Conservation (phyloP, 2,329 filamentous ascomycete genomes). For the Ophiostoma ips region DNA sequence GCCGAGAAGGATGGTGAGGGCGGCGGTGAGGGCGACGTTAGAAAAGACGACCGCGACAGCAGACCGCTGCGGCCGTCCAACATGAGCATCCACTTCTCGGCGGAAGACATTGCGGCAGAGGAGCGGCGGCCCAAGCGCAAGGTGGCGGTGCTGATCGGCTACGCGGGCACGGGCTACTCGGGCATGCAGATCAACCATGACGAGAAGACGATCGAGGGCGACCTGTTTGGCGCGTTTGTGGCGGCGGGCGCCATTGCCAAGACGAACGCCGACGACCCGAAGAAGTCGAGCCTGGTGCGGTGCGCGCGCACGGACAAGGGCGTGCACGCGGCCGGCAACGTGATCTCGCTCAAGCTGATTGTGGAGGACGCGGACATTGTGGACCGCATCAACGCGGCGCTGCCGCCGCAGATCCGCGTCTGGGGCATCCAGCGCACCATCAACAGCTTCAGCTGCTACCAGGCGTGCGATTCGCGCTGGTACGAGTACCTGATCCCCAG, state of each 20-base stretch:
- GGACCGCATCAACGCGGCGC: constrained; percentile 74
- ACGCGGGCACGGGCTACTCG: constrained; percentile 91
- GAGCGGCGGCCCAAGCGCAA: constrained; percentile 80
- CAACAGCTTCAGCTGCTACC: constrained; percentile 87
- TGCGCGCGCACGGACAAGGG: constrained; percentile 96
- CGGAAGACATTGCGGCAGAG: constrained; percentile 80
- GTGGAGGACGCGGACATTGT: constrained; percentile 82
- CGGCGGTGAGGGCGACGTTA: constrained; percentile 25
- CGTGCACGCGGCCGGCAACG: constrained; percentile 88
- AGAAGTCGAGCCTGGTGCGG: constrained; percentile 86
- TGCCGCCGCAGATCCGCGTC: constrained; percentile 80
- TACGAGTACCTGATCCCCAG: constrained; percentile 96
- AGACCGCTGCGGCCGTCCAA: constrained; percentile 30
- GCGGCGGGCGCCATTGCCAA: constrained; percentile 88
- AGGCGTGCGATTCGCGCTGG: constrained; percentile 85
- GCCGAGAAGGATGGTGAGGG: constrained; percentile 1
- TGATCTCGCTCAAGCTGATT: constrained; percentile 90
- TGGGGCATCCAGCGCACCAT: constrained; percentile 89
- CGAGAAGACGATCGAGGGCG: constrained; percentile 90
- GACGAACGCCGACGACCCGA: constrained; percentile 89
- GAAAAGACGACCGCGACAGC: constrained; percentile 19
- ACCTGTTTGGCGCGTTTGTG: constrained; percentile 85
- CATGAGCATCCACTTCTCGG: constrained; percentile 40
- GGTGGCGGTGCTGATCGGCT: constrained; percentile 88
- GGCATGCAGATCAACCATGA: constrained; percentile 81